Evolutionary conservation across 2,329 filamentous ascomycete genomes (phyloP).

Genomic region (Ceratocystis diversiconidia): DNA sequence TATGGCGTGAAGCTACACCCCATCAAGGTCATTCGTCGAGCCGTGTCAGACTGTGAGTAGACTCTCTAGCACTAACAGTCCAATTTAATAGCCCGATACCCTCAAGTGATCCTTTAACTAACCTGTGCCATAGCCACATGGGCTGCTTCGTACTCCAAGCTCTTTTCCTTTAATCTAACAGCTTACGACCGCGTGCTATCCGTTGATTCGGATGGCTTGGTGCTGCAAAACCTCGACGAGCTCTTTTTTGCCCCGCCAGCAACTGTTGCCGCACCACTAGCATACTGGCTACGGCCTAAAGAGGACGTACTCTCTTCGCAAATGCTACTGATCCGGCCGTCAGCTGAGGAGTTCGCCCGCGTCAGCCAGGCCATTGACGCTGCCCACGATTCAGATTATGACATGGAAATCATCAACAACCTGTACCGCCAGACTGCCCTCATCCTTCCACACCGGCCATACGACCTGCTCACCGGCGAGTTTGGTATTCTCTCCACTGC

Average conservation of each 20-base stretch:
- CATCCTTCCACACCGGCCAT: conserved; percentile 48
- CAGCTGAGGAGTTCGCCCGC: conserved; percentile 33
- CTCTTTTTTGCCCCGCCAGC: conserved; percentile 51
- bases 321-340: conserved; percentile 48
- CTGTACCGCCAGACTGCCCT: conserved; percentile 44
- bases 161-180: conserved; percentile 53
- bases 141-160: conserved; percentile 52
- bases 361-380: conserved; percentile 22
- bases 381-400: conserved; percentile 30
- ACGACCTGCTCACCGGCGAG: conserved; percentile 46
- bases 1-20: conserved; percentile 33
- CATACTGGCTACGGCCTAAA: conserved; percentile 51
- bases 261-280: conserved; percentile 52
- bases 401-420: conserved; percentile 54
- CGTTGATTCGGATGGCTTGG: conserved; percentile 46
- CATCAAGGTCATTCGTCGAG: conserved; percentile 27
- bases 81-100: neutral
- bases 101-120: neutral
- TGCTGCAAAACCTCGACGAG: conserved; percentile 53
- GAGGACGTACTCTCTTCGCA: conserved; percentile 43
- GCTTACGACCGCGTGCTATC: conserved; percentile 39
- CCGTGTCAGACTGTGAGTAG: conserved; percentile 27
- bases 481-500: conserved; percentile 34
- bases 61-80: neutral
- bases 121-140: conserved; percentile 34